Conservation (phyloP, 352 stramenopile genomes). For the Pythium rishiriense region DNA sequence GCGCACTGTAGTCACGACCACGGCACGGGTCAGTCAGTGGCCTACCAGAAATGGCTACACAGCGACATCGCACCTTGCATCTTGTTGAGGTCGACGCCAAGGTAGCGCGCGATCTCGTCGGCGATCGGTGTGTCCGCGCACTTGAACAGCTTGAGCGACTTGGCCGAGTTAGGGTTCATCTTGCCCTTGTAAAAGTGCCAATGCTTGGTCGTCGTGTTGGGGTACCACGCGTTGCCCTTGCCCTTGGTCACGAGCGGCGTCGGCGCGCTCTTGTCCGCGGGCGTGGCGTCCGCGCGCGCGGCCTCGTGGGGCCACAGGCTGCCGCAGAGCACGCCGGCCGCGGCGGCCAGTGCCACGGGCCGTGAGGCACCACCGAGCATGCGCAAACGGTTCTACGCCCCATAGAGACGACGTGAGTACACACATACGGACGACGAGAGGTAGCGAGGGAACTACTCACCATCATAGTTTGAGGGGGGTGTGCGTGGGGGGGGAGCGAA, state of each 20-base stretch:
- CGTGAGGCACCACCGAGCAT: slow-evolving; percentile 14
- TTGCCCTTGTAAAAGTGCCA: slow-evolving; percentile 90
- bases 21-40: neutral
- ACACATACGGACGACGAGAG: neutral
- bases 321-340: slow-evolving; percentile 37
- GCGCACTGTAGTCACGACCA: slow-evolving; percentile 38
- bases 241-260: slow-evolving; percentile 21
- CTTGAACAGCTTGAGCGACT: slow-evolving; percentile 90
- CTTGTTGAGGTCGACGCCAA: slow-evolving; percentile 77
- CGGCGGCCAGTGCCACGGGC: slow-evolving; percentile 34
- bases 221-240: slow-evolving; percentile 54
- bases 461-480: neutral
- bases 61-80: slow-evolving; percentile 47
- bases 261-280: slow-evolving; percentile 7
- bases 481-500: neutral
- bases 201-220: slow-evolving; percentile 84
- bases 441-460: too few relatives aligned
- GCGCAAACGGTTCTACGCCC: slow-evolving; percentile 25
- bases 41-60: neutral
- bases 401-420: neutral
- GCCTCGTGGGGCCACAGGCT: slow-evolving; percentile 18
- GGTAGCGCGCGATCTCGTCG: slow-evolving; percentile 80
- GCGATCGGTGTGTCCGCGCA: slow-evolving; percentile 84
- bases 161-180: slow-evolving; percentile 76
- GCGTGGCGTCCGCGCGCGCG: slow-evolving; percentile 15